Base-by-base conservation (phyloP, 306 rosid genomes). In the Malus orientalis region DNA sequence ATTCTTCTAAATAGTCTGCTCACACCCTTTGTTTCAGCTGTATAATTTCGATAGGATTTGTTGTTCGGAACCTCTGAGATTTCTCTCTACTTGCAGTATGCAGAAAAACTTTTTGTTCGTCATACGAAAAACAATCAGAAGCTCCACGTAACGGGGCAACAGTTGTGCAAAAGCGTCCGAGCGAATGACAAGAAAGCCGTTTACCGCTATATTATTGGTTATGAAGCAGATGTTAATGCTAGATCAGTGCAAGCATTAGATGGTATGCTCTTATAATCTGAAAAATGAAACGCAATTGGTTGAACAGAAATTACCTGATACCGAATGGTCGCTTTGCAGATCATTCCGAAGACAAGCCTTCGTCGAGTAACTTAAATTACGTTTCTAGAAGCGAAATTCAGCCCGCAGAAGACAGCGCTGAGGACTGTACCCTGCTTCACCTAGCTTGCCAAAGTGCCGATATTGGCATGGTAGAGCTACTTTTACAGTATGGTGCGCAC, bases 401-500 rank as follows among this genome's bases (percentile, higher is more conserved):
- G 71, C 54, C 64, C 47, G 47, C 49, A 45, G 86, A 79, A 69
- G 83, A 78, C 82, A 59, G 81, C 51, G 61, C 76, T n/a, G 71
- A 85, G 63, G 84, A 84, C 71, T 89, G 87, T 81, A 76, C 88
- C 68, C 67, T 85, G 81, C 91, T 92, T 82, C 97, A 92, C 83
- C 84, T 89, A 23, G 97, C 97, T 66, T 89, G 97, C 86, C 84
- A 79, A 79, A 83, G 82, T 75, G 83, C 88, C 32, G 93, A 92
- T 74, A 16, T 79, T 69, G 90, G 89, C 84, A 89, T 89, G 97
- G 88, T 92, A 82, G 97, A 92, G 75, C 81, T 92, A 70, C 91
- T 92, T 71, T 78, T 92, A 69, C 97, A 92, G 79, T 77, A 88
- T 62, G 95, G 97, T 38, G 97, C 93, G 76, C 75, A 89, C 32